Conservation (phyloP, 305 asterid genomes). For the Fraxinus latifolia region DNA sequence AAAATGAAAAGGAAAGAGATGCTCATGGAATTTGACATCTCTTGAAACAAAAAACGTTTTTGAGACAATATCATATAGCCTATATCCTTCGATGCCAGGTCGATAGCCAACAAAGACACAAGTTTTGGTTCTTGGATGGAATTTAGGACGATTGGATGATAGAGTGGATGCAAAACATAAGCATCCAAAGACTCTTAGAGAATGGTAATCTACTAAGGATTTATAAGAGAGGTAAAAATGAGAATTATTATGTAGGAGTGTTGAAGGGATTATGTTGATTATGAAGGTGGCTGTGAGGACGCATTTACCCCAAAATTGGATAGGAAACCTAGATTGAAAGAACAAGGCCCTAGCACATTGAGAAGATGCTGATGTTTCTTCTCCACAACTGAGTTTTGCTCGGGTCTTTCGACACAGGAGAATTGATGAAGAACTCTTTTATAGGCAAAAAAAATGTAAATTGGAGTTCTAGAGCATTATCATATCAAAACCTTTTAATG, state of each 20-base stretch:
- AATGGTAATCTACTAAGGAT: neutral
- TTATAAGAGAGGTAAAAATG: too few species aligned
- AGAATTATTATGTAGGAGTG: neutral
- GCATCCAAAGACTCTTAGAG: neutral
- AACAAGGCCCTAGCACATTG: too few species aligned
- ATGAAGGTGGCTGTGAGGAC: too few species aligned
- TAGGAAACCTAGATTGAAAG: too few species aligned
- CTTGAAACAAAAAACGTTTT: too few species aligned
- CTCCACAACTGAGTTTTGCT: too few species aligned
- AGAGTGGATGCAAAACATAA: neutral
- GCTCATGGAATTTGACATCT: too few species aligned
- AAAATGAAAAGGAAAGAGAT: too few species aligned
- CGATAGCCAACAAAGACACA: neutral
- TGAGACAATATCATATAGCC: neutral
- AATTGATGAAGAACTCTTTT: neutral
- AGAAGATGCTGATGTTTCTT: too few species aligned
- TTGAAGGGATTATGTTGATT: neutral
- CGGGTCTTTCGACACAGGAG: neutral
- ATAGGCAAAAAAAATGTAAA: neutral
- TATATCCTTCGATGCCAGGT: neutral
- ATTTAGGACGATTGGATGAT: neutral
- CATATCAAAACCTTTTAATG: neutral
- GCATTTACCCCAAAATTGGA: too few species aligned
- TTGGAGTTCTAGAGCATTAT: neutral
- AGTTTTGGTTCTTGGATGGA: too few species aligned